A percentile compares a stretch with the other conserved stretches of the same genome.
Conservation (phyloP, 176 grass and related monocot species). For the Musa troglodytarum region DNA sequence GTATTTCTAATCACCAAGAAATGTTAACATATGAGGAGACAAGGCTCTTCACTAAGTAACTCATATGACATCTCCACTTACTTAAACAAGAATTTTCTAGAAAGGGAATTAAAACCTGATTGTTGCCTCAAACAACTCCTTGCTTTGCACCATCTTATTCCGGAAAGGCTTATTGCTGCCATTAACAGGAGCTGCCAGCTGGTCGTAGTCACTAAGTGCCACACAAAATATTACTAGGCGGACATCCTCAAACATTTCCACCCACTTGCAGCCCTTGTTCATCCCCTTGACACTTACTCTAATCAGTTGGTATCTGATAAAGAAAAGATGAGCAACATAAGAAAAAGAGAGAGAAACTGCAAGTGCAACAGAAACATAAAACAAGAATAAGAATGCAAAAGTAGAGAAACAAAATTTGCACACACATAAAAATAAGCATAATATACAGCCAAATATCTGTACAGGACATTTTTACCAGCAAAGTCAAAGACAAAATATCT, state of each 20-base stretch:
- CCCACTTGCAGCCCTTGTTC: constrained; percentile 88
- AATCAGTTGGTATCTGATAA: constrained; percentile 79
- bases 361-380: not conserved
- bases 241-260: constrained; percentile 99
- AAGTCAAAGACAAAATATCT: too few species aligned
- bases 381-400: not conserved
- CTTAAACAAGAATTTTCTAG: not conserved
- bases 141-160: constrained; percentile 94
- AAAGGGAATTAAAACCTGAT: constrained; percentile 43
- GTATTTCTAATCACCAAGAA: not conserved
- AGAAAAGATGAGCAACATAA: not conserved
- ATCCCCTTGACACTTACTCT: constrained; percentile 78
- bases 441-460: not conserved
- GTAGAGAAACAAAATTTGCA: too few species aligned
- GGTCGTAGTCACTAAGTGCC: constrained; percentile 69
- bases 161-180: constrained; percentile 26
- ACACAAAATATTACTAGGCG: constrained; percentile 74
- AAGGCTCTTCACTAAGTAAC: not conserved
- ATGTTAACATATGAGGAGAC: not conserved
- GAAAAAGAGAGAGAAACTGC: not conserved
- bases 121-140: constrained; percentile 82
- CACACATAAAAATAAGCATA: not conserved
- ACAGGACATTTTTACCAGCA: too few species aligned
- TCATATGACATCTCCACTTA: not conserved
- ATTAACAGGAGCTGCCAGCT: constrained; percentile 35